Evolutionary conservation across 768 basidiomycete genomes (phyloP).

Genomic region (Mycena haematopus): DNA sequence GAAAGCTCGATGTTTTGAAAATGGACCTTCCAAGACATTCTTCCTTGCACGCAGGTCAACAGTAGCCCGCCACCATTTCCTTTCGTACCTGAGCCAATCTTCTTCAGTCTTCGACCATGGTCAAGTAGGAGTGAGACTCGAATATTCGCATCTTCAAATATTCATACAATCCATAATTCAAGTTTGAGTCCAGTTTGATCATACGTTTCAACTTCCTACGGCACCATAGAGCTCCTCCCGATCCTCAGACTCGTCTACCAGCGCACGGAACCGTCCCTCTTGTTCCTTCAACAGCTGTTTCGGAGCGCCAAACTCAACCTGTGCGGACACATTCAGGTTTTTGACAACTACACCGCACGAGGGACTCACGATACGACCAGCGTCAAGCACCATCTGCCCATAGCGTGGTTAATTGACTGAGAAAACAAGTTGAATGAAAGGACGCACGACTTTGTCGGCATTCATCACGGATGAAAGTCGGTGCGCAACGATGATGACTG

Average conservation of each 20-base stretch:
- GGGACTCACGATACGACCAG: slow-evolving; percentile 42
- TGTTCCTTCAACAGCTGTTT: not conserved
- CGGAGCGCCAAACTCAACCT: slow-evolving; percentile 1
- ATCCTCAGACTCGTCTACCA: not conserved
- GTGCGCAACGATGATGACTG: slow-evolving; percentile 32
- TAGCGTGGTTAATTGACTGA: slow-evolving; percentile 1
- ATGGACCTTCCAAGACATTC: too few species aligned
- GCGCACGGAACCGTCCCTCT: not conserved
- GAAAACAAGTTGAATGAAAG: slow-evolving; percentile 8
- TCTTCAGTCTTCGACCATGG: too few species aligned
- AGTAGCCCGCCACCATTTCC: too few species aligned
- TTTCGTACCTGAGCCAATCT: too few species aligned
- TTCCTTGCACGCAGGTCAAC: too few species aligned
- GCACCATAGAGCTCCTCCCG: not conserved
- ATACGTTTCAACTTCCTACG: not conserved
- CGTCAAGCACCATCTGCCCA: slow-evolving; percentile 46
- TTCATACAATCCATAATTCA: too few species aligned
- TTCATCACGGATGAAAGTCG: slow-evolving; percentile 41
- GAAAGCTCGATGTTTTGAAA: too few species aligned
- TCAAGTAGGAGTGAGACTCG: too few species aligned
- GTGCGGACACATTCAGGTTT: not conserved
- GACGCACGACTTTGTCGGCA: slow-evolving; percentile 36
- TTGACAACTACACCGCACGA: not conserved
- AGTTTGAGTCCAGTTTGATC: too few species aligned
- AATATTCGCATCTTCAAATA: too few species aligned